Base-by-base conservation (phyloP, 2,329 filamentous ascomycete species). In the Clarireedia monteithiana region DNA sequence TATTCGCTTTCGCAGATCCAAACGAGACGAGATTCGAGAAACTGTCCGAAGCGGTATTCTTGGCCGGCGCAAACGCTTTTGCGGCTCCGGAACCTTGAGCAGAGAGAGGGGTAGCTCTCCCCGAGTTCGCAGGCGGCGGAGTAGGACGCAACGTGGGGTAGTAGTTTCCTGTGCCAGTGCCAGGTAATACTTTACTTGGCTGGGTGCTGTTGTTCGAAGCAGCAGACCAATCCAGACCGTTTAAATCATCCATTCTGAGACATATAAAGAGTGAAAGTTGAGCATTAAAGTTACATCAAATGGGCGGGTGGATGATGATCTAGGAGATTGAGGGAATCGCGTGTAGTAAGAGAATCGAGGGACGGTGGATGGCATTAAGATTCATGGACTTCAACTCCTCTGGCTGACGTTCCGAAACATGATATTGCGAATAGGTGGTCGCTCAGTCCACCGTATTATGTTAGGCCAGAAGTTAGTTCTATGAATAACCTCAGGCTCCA, bases 11-110 rank as follows among this genome's bases (percentile, higher is more conserved):
- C 45, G 73, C 72, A 30, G 79, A 71, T 48, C 80, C 80, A 65
- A 86, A 83, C 62, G 79, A 83, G 59, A 91, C 77, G 51, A 94
- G 75, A 65, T 84, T 87, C 66, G 88, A 88, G 72, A 94, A 94
- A 74, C 86, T 90, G 68, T 94, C 89, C 57, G 74, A 62, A 12
- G 76, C 72, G 3, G 71, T 64, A 67, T 71, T 60, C 74, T 83
- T 69, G 69, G 71, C 56, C 60, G 71, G 57, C 62, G 72, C 65
- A 60, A 73, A 71, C 1, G 57, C 5, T 54, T 66, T 69, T 9
- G 58, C 26, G 26, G 69, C 61, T 4, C 75, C 75, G 15, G 80
- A 79, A 14, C 58, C 63, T 57, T 65, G 65, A 14, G 59, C 58
- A 42, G 65, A 68, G 10, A 83, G 65, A 17, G 82, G 81, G 14